Evolutionary conservation across 2,329 filamentous ascomycete species (phyloP).

Genomic region (Diatrype stigma): DNA sequence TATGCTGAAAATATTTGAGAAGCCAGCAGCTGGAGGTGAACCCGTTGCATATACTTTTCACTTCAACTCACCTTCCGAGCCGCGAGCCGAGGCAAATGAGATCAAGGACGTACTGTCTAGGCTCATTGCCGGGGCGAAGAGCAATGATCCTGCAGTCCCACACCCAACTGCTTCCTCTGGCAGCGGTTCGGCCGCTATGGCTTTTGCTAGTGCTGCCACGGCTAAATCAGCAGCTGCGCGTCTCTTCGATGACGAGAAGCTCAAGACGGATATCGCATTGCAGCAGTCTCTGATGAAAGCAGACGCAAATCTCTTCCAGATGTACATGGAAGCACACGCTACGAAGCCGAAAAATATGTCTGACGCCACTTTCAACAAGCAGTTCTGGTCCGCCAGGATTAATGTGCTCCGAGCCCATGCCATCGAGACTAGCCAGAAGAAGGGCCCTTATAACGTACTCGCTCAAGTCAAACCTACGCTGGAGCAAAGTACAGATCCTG

Average conservation of each 20-base stretch:
- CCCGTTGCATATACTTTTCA: constrained; percentile 77
- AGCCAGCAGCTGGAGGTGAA: constrained; percentile 53
- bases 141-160: constrained; percentile 45
- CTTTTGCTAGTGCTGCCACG: constrained; percentile 68
- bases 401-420: constrained; percentile 85
- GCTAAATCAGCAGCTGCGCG: constrained; percentile 51
- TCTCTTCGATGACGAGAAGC: constrained; percentile 76
- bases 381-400: constrained; percentile 91
- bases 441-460: constrained; percentile 89
- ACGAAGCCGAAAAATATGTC: constrained; percentile 83
- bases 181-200: constrained; percentile 65
- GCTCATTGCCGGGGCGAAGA: constrained; percentile 68
- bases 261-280: constrained; percentile 74
- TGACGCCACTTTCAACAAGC: constrained; percentile 75
- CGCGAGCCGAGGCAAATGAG: constrained; percentile 77
- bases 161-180: constrained; percentile 38
- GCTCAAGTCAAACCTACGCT: constrained; percentile 82
- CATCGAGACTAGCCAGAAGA: constrained; percentile 80
- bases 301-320: constrained; percentile 69
- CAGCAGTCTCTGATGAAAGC: constrained; percentile 86
- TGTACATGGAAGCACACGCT: constrained; percentile 78
- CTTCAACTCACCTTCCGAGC: constrained; percentile 74
- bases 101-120: constrained; percentile 79
- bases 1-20: constrained; percentile 87
- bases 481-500: constrained; percentile 37